phyloP scores from a whole-genome alignment of 768 basidiomycete species.

The Serendipita sp. region DNA sequence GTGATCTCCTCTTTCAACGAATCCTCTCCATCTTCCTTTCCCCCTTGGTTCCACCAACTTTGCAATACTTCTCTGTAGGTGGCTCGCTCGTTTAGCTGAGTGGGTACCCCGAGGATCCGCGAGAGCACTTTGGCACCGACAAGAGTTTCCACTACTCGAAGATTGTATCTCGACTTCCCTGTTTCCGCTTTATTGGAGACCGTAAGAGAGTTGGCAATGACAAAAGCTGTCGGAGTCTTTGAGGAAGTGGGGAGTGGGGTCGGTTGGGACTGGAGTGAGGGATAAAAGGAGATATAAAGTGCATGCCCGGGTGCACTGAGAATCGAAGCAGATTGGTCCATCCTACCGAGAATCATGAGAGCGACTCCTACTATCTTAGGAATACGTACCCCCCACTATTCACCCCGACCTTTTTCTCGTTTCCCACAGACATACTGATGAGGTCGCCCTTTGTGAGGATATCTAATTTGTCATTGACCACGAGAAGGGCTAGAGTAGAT shows the following conservation, averaged over 20 bases:
- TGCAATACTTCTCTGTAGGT: conserved; percentile 55
- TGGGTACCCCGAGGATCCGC: conserved; percentile 32
- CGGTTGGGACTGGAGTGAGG: conserved; percentile 46
- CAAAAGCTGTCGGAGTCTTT: conserved; percentile 35
- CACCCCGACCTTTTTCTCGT: conserved; percentile 74
- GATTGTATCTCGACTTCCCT: conserved; percentile 67
- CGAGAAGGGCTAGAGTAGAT: conserved; percentile 64
- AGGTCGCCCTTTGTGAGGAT: conserved; percentile 49
- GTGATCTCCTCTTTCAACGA: conserved; percentile 31
- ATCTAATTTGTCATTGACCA: conserved; percentile 49
- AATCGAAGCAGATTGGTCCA: conserved; percentile 86
- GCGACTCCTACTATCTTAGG: conserved; percentile 5
- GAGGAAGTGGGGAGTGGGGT: conserved; percentile 39
- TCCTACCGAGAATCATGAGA: conserved; percentile 26
- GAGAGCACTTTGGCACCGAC: conserved; percentile 63
- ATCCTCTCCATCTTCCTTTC: conserved; percentile 26
- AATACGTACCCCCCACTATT: conserved; percentile 57
- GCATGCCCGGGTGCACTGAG: conserved; percentile 56
- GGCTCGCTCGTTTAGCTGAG: conserved; percentile 34
- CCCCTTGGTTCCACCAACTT: conserved; percentile 33
- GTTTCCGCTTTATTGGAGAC: conserved; percentile 64
- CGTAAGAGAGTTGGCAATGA: conserved; percentile 72
- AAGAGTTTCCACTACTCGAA: conserved; percentile 83
- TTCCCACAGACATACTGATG: conserved; percentile 66
- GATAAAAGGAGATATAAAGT: conserved; percentile 71